phyloP scores from a whole-genome alignment of 2,329 filamentous ascomycete genomes.

The Drechslera avenae region DNA sequence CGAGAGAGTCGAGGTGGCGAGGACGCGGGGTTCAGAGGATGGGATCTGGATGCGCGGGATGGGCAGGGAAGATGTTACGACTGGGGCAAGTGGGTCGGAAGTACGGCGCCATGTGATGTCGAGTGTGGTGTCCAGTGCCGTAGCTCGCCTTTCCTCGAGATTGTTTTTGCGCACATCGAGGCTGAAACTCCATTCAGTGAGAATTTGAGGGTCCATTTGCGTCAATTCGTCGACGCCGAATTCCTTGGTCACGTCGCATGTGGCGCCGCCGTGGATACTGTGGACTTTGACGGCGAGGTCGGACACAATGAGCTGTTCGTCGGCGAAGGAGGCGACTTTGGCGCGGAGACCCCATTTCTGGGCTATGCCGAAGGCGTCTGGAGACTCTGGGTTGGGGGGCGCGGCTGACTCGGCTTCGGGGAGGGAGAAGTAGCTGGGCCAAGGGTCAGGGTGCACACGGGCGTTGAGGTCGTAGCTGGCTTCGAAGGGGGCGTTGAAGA shows the following conservation, averaged over 20 bases:
- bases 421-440: slow-evolving; percentile 84
- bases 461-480: slow-evolving; percentile 88
- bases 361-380: slow-evolving; percentile 65
- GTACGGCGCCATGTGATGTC: slow-evolving; percentile 77
- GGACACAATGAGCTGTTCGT: slow-evolving; percentile 65
- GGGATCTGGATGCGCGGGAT: slow-evolving; percentile 82
- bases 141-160: slow-evolving; percentile 80
- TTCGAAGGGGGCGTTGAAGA: slow-evolving; percentile 83
- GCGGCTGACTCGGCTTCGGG: slow-evolving; percentile 50
- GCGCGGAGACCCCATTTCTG: slow-evolving; percentile 83
- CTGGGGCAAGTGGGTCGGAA: slow-evolving; percentile 34
- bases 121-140: slow-evolving; percentile 75
- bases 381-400: slow-evolving; percentile 33
- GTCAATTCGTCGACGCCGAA: slow-evolving; percentile 42
- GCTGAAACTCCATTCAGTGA: slow-evolving; percentile 74
- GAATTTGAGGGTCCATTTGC: slow-evolving; percentile 65
- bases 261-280: slow-evolving; percentile 65
- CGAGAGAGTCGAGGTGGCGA: slow-evolving; percentile 57
- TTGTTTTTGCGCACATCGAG: slow-evolving; percentile 75
- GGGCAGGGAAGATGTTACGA: slow-evolving; percentile 63
- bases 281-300: slow-evolving; percentile 68
- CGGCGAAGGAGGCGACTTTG: slow-evolving; percentile 74
- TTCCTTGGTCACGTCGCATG: slow-evolving; percentile 54
- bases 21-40: slow-evolving; percentile 83
- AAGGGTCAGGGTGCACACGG: slow-evolving; percentile 74